Evolutionary conservation across 352 stramenopile genomes (phyloP).

Genomic region (Phytophthora europaea): DNA sequence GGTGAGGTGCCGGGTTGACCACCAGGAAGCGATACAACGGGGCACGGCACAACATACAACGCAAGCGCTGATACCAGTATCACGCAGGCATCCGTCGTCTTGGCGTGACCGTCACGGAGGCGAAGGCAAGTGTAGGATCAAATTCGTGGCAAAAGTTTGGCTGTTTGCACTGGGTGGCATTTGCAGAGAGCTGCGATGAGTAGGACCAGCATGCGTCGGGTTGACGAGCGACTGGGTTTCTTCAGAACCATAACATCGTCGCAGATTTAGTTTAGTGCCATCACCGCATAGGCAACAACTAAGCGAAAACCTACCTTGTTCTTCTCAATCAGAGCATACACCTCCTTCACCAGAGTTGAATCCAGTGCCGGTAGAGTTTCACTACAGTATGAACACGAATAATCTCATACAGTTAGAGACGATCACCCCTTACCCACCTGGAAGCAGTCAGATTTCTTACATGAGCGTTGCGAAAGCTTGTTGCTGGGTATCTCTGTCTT

Average conservation of each 20-base stretch:
- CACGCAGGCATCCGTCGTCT: constrained; percentile 64
- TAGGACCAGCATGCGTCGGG: constrained; percentile 68
- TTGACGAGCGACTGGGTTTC: constrained; percentile 58
- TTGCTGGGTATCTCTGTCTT: constrained; percentile 77
- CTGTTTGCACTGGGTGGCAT: constrained; percentile 45
- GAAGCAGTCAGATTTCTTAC: constrained; percentile 29
- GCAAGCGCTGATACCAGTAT: constrained; percentile 63
- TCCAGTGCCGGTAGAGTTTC: constrained; percentile 51
- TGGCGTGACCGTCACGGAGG: constrained; percentile 63
- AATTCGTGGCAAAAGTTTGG: constrained; percentile 54
- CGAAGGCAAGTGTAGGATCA: constrained; percentile 56
- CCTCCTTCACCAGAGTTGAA: constrained; percentile 45
- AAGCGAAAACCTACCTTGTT: constrained; percentile 55
- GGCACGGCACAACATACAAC: constrained; percentile 54
- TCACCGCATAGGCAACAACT: neutral
- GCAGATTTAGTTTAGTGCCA: neutral
- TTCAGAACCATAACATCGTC: constrained; percentile 18
- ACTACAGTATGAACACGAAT: constrained; percentile 23
- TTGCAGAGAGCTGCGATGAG: constrained; percentile 64
- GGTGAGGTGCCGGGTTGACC: neutral
- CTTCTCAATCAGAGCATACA: constrained; percentile 61
- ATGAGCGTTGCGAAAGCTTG: constrained; percentile 62
- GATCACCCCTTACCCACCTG: neutral
- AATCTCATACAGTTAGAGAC: neutral
- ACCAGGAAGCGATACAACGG: constrained; percentile 15